Evolutionary conservation across 2,329 filamentous ascomycete species (phyloP).

Genomic region (Penicillium hesseltinei): DNA sequence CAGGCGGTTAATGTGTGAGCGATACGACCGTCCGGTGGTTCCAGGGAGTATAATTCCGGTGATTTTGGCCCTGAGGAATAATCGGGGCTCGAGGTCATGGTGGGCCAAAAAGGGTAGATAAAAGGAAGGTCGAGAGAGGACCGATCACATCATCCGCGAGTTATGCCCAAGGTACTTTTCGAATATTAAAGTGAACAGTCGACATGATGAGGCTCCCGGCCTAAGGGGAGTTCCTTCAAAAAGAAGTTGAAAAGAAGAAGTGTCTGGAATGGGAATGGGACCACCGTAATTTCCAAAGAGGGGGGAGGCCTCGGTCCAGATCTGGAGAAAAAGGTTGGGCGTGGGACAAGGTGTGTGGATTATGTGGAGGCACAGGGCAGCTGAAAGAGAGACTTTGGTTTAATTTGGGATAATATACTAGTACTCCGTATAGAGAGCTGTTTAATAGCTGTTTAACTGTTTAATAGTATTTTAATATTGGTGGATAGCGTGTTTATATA

Average conservation of each 20-base stretch:
- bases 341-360: not conserved
- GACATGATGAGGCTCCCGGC: constrained; percentile 17
- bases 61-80: constrained; percentile 18
- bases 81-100: constrained; percentile 25
- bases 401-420: not conserved
- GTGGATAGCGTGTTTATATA: not conserved
- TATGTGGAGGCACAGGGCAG: constrained; percentile 3
- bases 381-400: constrained; percentile 1
- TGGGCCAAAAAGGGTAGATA: constrained; percentile 8
- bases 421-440: no score
- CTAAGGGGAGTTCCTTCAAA: not conserved
- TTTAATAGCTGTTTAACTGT: not conserved
- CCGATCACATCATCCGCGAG: constrained; percentile 18
- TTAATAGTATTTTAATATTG: not conserved
- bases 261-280: not conserved
- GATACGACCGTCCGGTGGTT: constrained; percentile 39
- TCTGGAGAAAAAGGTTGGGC: constrained; percentile 16
- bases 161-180: constrained; percentile 9
- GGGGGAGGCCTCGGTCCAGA: constrained; percentile 20
- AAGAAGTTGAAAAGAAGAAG: not conserved
- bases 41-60: constrained; percentile 26
- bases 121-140: constrained; percentile 7
- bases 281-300: constrained; percentile 1
- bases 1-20: constrained; percentile 51
- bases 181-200: constrained; percentile 12